Base-by-base conservation (phyloP, 2,329 filamentous ascomycete genomes). In the Pseudocercospora eumusae region DNA sequence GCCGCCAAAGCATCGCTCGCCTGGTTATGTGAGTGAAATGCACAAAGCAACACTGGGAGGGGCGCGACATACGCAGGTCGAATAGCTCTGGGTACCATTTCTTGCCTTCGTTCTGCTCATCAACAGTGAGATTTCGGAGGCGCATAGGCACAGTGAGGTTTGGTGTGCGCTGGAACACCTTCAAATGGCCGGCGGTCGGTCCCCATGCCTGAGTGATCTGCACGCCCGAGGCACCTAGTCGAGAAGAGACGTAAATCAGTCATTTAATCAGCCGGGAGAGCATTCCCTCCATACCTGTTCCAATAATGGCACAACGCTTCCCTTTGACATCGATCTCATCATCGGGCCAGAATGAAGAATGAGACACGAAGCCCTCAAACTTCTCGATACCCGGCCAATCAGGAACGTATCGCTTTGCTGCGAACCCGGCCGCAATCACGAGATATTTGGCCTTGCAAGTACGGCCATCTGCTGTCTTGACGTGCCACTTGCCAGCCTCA, bases 1-100 rank as follows among this genome's bases (percentile, higher is more conserved):
- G 0, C 86, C 86, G 1, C 79, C 82, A 66, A 86, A 88, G 42
- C 75, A 83, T 6, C 75, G 80, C 70, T 84, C 78, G 2, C 44
- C 44, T 47, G 21, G 7, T 21, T 5, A 11, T 20, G 18, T 21
- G 21, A 47, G 18, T 21, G 44, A 47, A 47, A 2, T 25, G 18
- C 13, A 25, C 11, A 2, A 47, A 25, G 18, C 2, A 20, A 21
- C 15, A 4, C 15, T n/a, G 7, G 7, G 36, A 40, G 7, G 85
- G 82, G 21, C 76, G 73, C 25, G 74, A 47, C 44, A 18, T 47
- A 47, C 60, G 60, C 28, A 53, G 57, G 11, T 27, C 47, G 49
- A 85, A 88, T 2, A 89, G 75, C 21, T 76, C 72, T 9, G 78
- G 75, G 31, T 80, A 80, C 36, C 76, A 69, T 25, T 65, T 66